Evolutionary conservation across 108 stramenopile species (phyloP).

Genomic region (Skeletonema costatum): DNA sequence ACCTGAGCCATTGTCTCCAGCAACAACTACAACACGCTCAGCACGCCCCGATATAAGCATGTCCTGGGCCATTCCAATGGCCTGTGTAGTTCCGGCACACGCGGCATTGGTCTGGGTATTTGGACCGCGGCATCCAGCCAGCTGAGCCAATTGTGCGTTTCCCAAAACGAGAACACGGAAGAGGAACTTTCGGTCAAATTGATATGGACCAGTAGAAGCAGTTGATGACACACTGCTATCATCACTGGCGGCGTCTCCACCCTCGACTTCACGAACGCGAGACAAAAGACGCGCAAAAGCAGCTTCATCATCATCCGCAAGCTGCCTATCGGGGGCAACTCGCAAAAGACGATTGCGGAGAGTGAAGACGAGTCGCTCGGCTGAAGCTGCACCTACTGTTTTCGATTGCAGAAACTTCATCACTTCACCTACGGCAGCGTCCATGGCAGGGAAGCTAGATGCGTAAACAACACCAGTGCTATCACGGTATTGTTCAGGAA

Average conservation of each 20-base stretch:
- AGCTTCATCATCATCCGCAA: slow-evolving; percentile 85
- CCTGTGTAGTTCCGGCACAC: slow-evolving; percentile 97
- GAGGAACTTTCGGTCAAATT: slow-evolving; percentile 97
- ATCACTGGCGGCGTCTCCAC: slow-evolving; percentile 32
- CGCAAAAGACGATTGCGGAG: slow-evolving; percentile 79
- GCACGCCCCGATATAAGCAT: slow-evolving; percentile 92
- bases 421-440: slow-evolving; percentile 95
- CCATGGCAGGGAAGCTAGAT: slow-evolving; percentile 95
- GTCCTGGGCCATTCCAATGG: slow-evolving; percentile 96
- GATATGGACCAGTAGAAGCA: slow-evolving; percentile 63
- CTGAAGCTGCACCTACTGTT: slow-evolving; percentile 81
- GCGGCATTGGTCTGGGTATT: slow-evolving; percentile 98
- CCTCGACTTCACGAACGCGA: slow-evolving; percentile 63
- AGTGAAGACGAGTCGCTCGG: slow-evolving; percentile 76
- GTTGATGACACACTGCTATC: slow-evolving; percentile 37
- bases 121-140: slow-evolving; percentile 94
- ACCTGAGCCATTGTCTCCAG: slow-evolving; percentile 93
- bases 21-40: slow-evolving; percentile 93
- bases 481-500: slow-evolving; percentile 92
- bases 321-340: slow-evolving; percentile 66
- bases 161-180: slow-evolving; percentile 94
- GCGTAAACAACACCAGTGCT: slow-evolving; percentile 95
- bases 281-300: slow-evolving; percentile 78
- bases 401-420: slow-evolving; percentile 91
- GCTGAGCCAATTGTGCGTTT: slow-evolving; percentile 96